phyloP scores from a whole-genome alignment of 2,329 filamentous ascomycete species.

The Didymella arachidicola region DNA sequence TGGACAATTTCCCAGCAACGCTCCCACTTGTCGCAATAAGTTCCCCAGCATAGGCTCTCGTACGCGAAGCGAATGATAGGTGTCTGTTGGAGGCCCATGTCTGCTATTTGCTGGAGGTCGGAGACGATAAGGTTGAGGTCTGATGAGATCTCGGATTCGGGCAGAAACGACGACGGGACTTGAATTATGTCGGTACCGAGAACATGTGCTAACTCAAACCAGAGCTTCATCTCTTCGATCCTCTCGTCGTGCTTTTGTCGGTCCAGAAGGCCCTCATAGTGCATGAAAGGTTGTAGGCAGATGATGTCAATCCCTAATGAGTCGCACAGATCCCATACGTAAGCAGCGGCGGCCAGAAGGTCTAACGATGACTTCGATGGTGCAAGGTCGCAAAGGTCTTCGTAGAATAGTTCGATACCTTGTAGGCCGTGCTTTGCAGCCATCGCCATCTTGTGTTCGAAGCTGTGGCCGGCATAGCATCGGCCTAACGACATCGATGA shows the following conservation, averaged over 20 bases:
- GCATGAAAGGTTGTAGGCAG: conserved; percentile 77
- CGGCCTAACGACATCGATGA: conserved; percentile 80
- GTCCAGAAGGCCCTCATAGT: conserved; percentile 78
- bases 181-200: conserved; percentile 76
- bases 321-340: conserved; percentile 66
- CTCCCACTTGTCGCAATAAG: conserved; percentile 75
- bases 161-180: conserved; percentile 75
- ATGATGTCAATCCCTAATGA: conserved; percentile 66
- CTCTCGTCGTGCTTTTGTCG: conserved; percentile 64
- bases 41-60: conserved; percentile 77
- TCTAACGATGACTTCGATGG: conserved; percentile 53
- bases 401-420: conserved; percentile 79
- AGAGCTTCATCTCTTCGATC: conserved; percentile 70
- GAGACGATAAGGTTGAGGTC: conserved; percentile 65
- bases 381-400: conserved; percentile 73
- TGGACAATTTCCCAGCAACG: conserved; percentile 72
- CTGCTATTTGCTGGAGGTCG: conserved; percentile 71
- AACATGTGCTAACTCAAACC: conserved; percentile 71
- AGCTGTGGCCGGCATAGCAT: conserved; percentile 69
- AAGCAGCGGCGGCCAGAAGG: conserved; percentile 65
- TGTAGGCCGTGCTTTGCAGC: conserved; percentile 70
- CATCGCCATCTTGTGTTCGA: conserved; percentile 72
- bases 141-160: conserved; percentile 58
- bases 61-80: conserved; percentile 74
- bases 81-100: conserved; percentile 66